Evolutionary conservation across 1,284 basidiomycete species (phyloP), one percentile per base, ranked within the genome.

Genomic region (Golubevia sp.): DNA sequence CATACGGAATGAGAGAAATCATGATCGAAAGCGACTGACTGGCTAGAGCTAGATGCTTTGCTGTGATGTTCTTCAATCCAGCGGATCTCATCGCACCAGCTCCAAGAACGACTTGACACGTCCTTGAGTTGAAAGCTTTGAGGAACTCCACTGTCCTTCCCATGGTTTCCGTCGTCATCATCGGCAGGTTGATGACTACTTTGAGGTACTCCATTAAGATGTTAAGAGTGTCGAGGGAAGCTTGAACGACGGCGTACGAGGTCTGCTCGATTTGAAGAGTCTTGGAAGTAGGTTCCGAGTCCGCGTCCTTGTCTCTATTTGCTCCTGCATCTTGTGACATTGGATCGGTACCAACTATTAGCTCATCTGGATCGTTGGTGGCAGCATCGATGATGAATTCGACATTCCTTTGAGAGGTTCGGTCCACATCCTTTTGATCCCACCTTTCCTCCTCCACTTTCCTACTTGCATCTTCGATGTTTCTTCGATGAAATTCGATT

Each of bases 61-160:
- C 96, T 0, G 96, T 98, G 81, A 99, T 99, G 84, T 98, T 97
- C 85, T 94, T 98, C 72, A 99, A 85, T 5, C 96, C 96, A 1
- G 96, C 96, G 13, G 93, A 96, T 49, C 95, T 88, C 94, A 99
- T 97, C 7, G 97, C 96, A 5, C 96, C 96, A 0, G 97, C 96
- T 4, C 96, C 96, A 1, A 99, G 87, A 0, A 99, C 96, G 50
- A 99, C 95, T 83, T 99, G 96, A 85, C 97, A 99, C 0, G 94
- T 97, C 67, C 96, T 87, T 50, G 97, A 99, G 84, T 99, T 99
- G 87, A 97, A 99, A 30, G 93, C 90, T 85, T 87, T 98, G 68
- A 99, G 86, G 78, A 97, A 96, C 84, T 99, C 97, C 73, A 99
- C 93, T 15, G 95, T 88, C 49, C 93, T 89, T 63, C 90, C 89